Evolutionary conservation across 345 rosid species (phyloP).

Genomic region (Eucalyptus regnans): DNA sequence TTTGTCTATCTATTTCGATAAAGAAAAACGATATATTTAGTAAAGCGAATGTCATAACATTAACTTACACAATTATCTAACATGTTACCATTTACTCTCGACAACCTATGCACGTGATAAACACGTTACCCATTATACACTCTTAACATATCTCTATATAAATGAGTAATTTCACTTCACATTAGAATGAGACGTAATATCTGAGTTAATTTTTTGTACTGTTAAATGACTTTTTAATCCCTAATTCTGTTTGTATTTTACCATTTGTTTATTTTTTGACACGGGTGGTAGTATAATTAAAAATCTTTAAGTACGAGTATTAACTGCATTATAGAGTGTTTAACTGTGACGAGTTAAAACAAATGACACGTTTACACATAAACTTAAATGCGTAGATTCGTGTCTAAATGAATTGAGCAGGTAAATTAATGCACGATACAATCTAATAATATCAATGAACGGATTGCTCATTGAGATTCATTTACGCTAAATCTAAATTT

Average conservation of each 20-base stretch:
- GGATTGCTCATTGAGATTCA: background rate
- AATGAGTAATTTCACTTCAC: background rate
- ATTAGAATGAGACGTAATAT: background rate
- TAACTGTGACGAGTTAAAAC: background rate
- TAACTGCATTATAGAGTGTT: accelerated
- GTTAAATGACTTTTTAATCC: background rate
- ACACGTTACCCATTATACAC: background rate
- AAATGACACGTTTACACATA: background rate
- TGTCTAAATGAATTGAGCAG: background rate
- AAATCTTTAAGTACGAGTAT: background rate
- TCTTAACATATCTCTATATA: background rate
- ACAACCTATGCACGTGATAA: background rate
- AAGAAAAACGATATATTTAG: background rate
- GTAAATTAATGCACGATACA: background rate
- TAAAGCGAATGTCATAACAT: background rate
- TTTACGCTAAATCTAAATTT: background rate
- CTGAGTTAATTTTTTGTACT: background rate
- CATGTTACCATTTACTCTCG: accelerated
- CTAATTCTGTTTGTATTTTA: background rate
- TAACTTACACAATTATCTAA: background rate
- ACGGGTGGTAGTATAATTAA: background rate
- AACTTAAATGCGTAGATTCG: background rate
- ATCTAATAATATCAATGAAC: background rate
- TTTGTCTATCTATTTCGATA: background rate
- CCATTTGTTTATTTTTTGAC: background rate